These are phyloP conservation scores for Rhododendron ferrugineum DNA, from an alignment of 148 eudicot species.

Conservation along the genomic window DNA sequence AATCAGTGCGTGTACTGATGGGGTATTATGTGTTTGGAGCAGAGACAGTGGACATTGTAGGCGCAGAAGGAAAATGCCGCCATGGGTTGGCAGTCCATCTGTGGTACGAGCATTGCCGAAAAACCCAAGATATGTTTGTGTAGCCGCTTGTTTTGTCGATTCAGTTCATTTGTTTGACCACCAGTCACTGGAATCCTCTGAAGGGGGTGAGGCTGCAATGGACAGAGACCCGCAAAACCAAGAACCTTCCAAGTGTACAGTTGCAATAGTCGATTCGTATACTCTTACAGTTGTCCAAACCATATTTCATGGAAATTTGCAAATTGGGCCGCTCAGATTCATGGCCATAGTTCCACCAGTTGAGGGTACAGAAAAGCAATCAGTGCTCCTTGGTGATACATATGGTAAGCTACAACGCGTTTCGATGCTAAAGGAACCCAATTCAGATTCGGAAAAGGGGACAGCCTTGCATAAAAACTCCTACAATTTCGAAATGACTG, in stretches of 20 bases:
- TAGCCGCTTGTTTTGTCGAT: conserved; percentile 51
- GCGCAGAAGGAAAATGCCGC: conserved; percentile 86
- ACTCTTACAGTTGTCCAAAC: conserved; percentile 75
- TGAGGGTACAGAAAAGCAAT: conserved; percentile 49
- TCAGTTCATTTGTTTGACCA: conserved; percentile 31
- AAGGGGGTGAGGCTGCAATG: conserved; percentile 32
- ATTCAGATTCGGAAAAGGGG: conserved; percentile 36
- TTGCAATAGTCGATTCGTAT: conserved; percentile 75
- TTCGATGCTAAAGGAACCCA: conserved; percentile 48
- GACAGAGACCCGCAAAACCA: conserved; percentile 31
- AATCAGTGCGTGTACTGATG: conserved; percentile 87
- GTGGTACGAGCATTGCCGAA: conserved; percentile 55
- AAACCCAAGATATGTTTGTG: conserved; percentile 77
- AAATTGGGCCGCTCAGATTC: conserved; percentile 71
- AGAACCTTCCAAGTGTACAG: conserved; percentile 55
- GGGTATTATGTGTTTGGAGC: conserved; percentile 93
- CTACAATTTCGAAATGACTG: conserved; percentile 24
- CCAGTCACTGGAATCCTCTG: conserved; percentile 34
- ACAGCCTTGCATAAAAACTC: conserved; percentile 26
- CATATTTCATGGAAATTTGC: conserved; percentile 67
- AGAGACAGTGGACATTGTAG: conserved; percentile 89
- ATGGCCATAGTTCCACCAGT: conserved; percentile 49
- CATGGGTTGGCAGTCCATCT: conserved; percentile 88
- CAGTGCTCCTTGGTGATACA: conserved; percentile 58
- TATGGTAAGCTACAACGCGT: conserved; percentile 57